phyloP scores from a whole-genome alignment of 257 asterid species.

The Phtheirospermum japonicum region DNA sequence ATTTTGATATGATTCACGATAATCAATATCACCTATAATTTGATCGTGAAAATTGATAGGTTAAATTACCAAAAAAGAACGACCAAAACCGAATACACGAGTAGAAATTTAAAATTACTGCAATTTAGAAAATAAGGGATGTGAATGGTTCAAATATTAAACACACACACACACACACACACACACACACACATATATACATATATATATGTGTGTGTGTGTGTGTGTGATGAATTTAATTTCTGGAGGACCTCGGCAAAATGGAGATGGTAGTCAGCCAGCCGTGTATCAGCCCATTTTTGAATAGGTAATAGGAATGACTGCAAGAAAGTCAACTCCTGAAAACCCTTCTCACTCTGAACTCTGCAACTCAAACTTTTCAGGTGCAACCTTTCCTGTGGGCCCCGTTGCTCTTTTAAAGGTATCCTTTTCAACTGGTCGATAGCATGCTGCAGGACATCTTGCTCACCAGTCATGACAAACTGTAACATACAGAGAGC shows the following conservation, averaged over 20 bases:
- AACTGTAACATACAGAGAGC: conserved; percentile 49
- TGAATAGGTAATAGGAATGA: conserved; percentile 80
- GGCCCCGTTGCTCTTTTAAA: conserved; percentile 91
- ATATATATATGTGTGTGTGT: background rate
- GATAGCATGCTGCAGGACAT: conserved; percentile 71
- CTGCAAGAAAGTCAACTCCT: conserved; percentile 79
- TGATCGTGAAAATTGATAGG: background rate
- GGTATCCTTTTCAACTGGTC: conserved; percentile 88
- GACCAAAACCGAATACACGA: conserved; percentile 14
- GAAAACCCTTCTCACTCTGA: conserved; percentile 62
- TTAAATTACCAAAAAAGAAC: background rate
- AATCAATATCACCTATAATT: conserved; percentile 17
- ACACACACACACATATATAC: too few relatives aligned
- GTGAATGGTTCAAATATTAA: background rate
- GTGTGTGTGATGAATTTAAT: conserved; percentile 15
- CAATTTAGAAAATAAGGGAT: conserved; percentile 6
- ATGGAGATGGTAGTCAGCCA: conserved; percentile 80
- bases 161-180: too few relatives aligned
- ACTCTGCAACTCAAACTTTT: conserved; percentile 81
- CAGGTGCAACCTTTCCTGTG: conserved; percentile 87
- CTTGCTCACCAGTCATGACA: conserved; percentile 87
- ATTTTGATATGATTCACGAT: conserved; percentile 13
- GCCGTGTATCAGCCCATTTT: conserved; percentile 89
- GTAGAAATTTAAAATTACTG: conserved; percentile 5
- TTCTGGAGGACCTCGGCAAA: conserved; percentile 66